Conservation (phyloP, 2,329 filamentous ascomycete genomes). For the Parafenestella ontariensis region DNA sequence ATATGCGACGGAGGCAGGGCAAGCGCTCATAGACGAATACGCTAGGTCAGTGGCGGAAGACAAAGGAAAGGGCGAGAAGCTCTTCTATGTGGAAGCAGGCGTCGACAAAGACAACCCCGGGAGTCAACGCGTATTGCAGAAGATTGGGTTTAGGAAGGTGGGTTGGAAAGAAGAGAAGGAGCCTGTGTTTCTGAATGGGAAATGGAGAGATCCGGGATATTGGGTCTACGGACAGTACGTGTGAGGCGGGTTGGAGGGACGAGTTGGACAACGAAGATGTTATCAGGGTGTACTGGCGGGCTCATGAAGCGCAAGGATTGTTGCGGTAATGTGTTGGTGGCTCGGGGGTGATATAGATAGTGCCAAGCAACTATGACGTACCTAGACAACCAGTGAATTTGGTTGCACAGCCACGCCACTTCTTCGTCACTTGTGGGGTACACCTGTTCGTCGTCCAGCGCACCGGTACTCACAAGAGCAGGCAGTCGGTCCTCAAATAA, state of each 20-base stretch:
- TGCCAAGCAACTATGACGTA: constrained; percentile 20
- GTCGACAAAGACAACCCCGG: constrained; percentile 30
- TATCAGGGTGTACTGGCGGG: too few relatives aligned
- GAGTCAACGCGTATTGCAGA: constrained; percentile 30
- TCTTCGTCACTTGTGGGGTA: background rate
- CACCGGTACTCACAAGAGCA: background rate
- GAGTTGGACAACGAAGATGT: too few relatives aligned
- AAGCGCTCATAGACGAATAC: constrained; percentile 26
- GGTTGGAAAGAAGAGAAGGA: constrained; percentile 30
- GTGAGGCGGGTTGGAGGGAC: background rate
- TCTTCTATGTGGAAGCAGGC: constrained; percentile 33
- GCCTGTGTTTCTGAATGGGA: constrained; percentile 30
- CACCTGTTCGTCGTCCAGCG: background rate
- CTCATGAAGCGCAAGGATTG: background rate
- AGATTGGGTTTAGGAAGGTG: constrained; percentile 32
- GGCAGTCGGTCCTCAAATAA: background rate
- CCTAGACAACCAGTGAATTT: constrained; percentile 1
- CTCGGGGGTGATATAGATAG: background rate
- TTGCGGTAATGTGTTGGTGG: background rate
- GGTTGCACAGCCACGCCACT: background rate
- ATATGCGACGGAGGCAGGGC: constrained; percentile 36
- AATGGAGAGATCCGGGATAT: constrained; percentile 31
- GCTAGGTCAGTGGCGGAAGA: constrained; percentile 1
- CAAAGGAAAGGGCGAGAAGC: constrained; percentile 2
- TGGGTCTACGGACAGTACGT: constrained; percentile 31